Evolutionary conservation across 2,329 filamentous ascomycete genomes (phyloP).

Genomic region (Sporothrix sp.): DNA sequence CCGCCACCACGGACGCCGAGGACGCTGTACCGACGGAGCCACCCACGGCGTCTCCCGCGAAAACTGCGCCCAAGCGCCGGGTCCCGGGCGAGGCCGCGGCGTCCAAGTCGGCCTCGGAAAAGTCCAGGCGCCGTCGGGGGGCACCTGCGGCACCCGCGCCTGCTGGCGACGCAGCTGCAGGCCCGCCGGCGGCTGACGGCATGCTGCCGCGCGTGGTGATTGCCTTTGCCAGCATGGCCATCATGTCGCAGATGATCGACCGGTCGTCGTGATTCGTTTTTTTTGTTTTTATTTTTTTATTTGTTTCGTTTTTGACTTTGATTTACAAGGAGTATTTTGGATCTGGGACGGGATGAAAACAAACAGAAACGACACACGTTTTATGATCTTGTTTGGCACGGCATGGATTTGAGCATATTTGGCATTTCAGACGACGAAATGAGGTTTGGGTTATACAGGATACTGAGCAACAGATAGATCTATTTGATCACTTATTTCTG

Average conservation of each 20-base stretch:
- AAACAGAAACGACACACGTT: conserved; percentile 1
- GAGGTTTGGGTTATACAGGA: not conserved
- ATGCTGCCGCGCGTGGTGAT: conserved; percentile 23
- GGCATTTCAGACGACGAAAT: not conserved
- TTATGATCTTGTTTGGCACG: not conserved
- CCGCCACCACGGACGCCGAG: not conserved
- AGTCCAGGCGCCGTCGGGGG: not conserved
- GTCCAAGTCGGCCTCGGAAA: not conserved
- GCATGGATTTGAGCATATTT: not conserved
- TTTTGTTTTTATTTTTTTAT: not conserved
- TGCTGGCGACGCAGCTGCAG: not conserved
- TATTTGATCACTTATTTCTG: too few species aligned
- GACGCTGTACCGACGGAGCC: not conserved
- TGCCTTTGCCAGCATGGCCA: conserved; percentile 23
- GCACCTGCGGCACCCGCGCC: not conserved
- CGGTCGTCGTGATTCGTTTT: conserved; percentile 6
- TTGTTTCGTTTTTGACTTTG: not conserved
- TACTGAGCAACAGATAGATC: not conserved
- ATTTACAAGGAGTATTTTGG: not conserved
- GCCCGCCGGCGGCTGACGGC: not conserved
- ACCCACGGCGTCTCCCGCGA: not conserved
- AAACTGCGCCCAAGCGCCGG: not conserved
- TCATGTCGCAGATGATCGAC: conserved; percentile 20
- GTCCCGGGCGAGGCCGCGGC: not conserved
- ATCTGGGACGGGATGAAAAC: conserved; percentile 1